phyloP scores from a whole-genome alignment of 2,329 filamentous ascomycete genomes.

The Dactylellina drechsleri region DNA sequence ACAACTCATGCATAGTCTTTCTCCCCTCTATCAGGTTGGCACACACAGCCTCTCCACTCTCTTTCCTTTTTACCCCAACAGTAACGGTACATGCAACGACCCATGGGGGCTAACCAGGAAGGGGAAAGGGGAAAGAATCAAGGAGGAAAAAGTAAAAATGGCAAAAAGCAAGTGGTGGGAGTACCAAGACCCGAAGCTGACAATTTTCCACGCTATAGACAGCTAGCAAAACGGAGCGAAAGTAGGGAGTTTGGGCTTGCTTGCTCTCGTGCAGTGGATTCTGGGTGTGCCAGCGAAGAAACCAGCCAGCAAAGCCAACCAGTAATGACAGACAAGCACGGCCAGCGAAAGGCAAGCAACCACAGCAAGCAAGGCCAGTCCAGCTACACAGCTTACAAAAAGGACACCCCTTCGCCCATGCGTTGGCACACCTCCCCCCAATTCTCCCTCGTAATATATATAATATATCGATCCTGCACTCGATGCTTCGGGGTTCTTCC shows the following conservation, averaged over 20 bases:
- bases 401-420: conserved; percentile 43
- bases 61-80: conserved; percentile 55
- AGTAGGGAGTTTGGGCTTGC: conserved; percentile 24
- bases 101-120: conserved; percentile 46
- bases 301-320: conserved; percentile 28
- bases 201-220: conserved; percentile 53
- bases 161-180: conserved; percentile 31
- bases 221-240: conserved; percentile 48
- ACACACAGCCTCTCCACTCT: conserved; percentile 42
- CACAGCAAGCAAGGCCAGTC: conserved; percentile 19
- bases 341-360: conserved; percentile 21
- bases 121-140: conserved; percentile 35
- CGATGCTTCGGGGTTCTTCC: conserved; percentile 35
- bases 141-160: conserved; percentile 46
- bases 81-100: conserved; percentile 55
- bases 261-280: too few relatives aligned
- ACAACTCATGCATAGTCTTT: conserved; percentile 45
- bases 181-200: conserved; percentile 54
- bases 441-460: conserved; percentile 27
- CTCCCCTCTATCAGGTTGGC: conserved; percentile 16
- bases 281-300: too few relatives aligned
- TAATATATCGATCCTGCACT: conserved; percentile 36
- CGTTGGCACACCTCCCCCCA: conserved; percentile 48
- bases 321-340: conserved; percentile 1
- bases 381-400: conserved; percentile 50